Base-by-base conservation (phyloP, 345 rosid genomes). In the Linum usitatissimum region DNA sequence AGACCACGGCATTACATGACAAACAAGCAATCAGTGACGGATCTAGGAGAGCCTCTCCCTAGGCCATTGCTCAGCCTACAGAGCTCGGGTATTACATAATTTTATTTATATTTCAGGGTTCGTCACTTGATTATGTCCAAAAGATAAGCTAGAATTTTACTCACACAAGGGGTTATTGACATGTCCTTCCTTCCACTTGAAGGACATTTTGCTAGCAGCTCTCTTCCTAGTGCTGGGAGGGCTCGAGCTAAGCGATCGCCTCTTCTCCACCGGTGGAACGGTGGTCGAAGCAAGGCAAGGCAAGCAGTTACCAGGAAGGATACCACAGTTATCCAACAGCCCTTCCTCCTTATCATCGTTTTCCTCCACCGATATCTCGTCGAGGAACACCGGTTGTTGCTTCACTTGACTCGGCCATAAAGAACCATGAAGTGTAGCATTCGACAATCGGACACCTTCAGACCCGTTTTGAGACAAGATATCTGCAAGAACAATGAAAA, bases 351-450 rank as follows among this genome's bases (percentile, higher is more conserved):
- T 68, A 28, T 23, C 66, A 51, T 55, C 14, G 28, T 30, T 68
- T 61, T 68, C 76, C 49, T 73, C 76, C 7, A 56, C 65, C 14
- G 45, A 67, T 30, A 73, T 17, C 90, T 83, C 87, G 60, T 87
- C 86, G 0, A 81, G 67, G 31, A 71, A 74, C 30, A 84, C 95
- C 42, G 80, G 75, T 75, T 79, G 77, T 75, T 79, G 77, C 70
- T 76, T 80, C 39, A 45, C 71, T 30, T 72, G 67, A 63, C 57
- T 63, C 30, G 65, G 75, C 78, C 70, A 59, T 66, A 71, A 34
- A 55, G 68, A 42, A 79, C 84, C 78, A 6, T 64, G 69, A 38
- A 21, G 39, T 58, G 67, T 54, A 57, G 14, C 28, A 30, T 58
- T 62, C 53, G 71, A 42, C 5, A 7, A 18, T 34, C 61, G 57